Evolutionary conservation across 164 flowering plant species (phyloP).

Genomic region (Magnolia sinica): DNA sequence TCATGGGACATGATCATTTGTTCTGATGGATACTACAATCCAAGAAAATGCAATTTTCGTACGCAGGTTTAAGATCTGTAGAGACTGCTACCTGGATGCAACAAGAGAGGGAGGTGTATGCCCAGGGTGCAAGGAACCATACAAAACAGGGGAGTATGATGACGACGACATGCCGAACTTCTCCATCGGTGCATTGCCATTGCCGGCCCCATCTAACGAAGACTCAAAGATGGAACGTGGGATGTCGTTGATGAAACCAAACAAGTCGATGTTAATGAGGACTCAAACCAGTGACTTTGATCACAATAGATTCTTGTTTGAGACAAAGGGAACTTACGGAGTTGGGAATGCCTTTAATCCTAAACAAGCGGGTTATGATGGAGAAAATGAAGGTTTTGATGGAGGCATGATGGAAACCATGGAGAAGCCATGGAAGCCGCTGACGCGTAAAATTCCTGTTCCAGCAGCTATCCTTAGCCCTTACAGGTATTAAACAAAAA

Average conservation of each 20-base stretch:
- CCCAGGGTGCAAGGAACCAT: conserved; percentile 73
- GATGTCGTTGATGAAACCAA: conserved; percentile 52
- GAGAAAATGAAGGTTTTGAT: conserved; percentile 13
- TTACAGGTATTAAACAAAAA: conserved; percentile 44
- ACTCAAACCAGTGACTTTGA: conserved; percentile 70
- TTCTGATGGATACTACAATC: too few species aligned
- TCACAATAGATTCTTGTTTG: conserved; percentile 77
- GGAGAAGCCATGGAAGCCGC: conserved; percentile 80
- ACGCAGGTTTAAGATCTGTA: conserved; percentile 64
- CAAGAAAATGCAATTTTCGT: too few species aligned
- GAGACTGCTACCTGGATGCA: conserved; percentile 71
- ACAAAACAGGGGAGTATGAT: conserved; percentile 48
- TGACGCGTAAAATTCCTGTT: conserved; percentile 48
- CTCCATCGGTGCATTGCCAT: conserved; percentile 35
- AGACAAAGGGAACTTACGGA: conserved; percentile 76
- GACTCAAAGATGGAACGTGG: conserved; percentile 27
- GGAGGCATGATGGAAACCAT: conserved; percentile 23
- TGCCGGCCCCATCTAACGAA: conserved; percentile 36
- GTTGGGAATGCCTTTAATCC: conserved; percentile 73
- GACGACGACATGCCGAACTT: conserved; percentile 24
- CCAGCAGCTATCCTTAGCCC: conserved; percentile 64
- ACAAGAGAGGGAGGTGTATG: conserved; percentile 53
- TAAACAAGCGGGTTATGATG: conserved; percentile 46
- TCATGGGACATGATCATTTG: too few species aligned
- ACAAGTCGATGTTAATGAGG: conserved; percentile 44